Conservation (phyloP, 176 grass and related monocot species). For the Melocanna baccifera region DNA sequence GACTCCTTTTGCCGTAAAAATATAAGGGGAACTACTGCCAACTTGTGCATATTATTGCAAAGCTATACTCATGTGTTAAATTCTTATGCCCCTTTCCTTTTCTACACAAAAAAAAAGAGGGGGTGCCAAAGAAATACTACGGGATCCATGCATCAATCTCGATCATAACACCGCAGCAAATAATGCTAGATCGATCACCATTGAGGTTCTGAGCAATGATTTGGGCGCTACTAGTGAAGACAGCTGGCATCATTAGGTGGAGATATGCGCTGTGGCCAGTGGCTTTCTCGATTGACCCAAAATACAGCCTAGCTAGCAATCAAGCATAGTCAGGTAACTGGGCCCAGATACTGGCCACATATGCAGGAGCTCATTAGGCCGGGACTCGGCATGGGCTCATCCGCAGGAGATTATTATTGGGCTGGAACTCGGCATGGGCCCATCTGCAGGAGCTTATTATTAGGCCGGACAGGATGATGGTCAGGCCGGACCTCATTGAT, state of each 20-base stretch:
- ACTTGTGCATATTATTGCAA: not conserved
- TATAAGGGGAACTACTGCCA: not conserved
- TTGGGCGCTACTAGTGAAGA: not conserved
- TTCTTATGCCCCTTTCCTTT: not conserved
- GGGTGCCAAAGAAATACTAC: not conserved
- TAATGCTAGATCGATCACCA: constrained; percentile 3
- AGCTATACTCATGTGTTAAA: not conserved
- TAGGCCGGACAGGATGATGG: too few relatives aligned
- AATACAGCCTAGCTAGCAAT: not conserved
- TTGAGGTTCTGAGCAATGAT: constrained; percentile 21
- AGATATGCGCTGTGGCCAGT: not conserved
- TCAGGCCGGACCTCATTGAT: too few relatives aligned
- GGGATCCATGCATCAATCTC: not conserved
- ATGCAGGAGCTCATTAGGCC: too few relatives aligned
- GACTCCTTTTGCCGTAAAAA: not conserved
- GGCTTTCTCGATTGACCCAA: constrained; percentile 6
- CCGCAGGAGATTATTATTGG: too few relatives aligned
- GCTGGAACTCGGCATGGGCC: too few relatives aligned
- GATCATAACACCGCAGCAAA: constrained; percentile 19
- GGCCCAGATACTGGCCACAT: too few relatives aligned
- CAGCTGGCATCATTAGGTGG: constrained; percentile 21
- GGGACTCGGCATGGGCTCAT: too few relatives aligned
- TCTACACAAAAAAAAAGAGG: not conserved
- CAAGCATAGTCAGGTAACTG: too few relatives aligned
- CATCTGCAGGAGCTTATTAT: too few relatives aligned